Evolutionary conservation across 306 rosid species (phyloP).

Genomic region (Canavalia ensiformis): DNA sequence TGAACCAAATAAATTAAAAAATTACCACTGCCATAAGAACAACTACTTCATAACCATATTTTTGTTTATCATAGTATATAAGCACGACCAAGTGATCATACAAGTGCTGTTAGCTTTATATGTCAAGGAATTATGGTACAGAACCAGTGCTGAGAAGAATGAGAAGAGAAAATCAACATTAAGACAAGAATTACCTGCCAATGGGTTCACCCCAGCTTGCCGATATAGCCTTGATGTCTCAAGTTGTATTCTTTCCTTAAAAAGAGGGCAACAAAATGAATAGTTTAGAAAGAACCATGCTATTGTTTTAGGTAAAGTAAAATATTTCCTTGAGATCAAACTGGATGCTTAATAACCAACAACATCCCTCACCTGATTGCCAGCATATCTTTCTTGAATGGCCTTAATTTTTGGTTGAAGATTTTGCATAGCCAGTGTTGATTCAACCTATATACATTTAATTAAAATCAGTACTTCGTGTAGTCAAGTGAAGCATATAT

Average conservation of each 20-base stretch:
- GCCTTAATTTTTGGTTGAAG: constrained; percentile 98
- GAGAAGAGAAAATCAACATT: not conserved
- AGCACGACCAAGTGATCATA: constrained; percentile 2
- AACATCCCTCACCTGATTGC: constrained; percentile 84
- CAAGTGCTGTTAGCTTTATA: constrained; percentile 31
- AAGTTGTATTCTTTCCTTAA: constrained; percentile 99
- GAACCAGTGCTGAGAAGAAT: constrained; percentile 31
- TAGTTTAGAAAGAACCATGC: constrained; percentile 50
- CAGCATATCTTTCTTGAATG: constrained; percentile 96
- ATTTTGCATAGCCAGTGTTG: constrained; percentile 97
- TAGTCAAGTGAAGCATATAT: constrained; percentile 19
- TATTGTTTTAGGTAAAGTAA: constrained; percentile 24
- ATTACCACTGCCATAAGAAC: not conserved
- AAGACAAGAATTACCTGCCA: constrained; percentile 72
- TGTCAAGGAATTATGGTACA: constrained; percentile 24
- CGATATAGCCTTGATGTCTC: constrained; percentile 93
- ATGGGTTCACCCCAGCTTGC: constrained; percentile 98
- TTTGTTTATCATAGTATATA: not conserved
- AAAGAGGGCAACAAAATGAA: constrained; percentile 49
- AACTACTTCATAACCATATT: constrained; percentile 27
- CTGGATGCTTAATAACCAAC: constrained; percentile 37
- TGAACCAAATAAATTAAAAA: not conserved
- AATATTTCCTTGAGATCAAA: constrained; percentile 42
- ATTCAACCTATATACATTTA: constrained; percentile 76
- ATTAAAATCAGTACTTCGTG: constrained; percentile 32